Base-by-base conservation (phyloP, 2,329 filamentous ascomycete genomes). In the Ophiocordyceps camponoti-saundersi region DNA sequence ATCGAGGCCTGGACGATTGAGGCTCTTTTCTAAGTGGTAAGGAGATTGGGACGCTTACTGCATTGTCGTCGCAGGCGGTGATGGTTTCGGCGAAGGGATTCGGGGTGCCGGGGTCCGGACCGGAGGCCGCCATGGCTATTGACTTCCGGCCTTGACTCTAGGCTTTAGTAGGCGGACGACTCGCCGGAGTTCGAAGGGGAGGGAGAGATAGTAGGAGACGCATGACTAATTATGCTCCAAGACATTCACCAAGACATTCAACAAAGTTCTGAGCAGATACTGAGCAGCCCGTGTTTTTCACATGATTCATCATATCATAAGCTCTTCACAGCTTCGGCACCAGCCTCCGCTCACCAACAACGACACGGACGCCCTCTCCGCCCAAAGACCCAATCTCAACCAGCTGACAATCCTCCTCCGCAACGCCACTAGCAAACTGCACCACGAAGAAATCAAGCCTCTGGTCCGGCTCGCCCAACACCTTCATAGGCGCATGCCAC, bases 401-500 rank as follows among this genome's bases (percentile, higher is more conserved):
- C 64, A 95, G 80, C 68, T 98, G 87, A 57, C 87, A 95, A 64
- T 98, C 92, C 65, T 96, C 90, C 1, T 73, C 66, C 0, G 66
- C 75, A 13, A 92, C 81, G 2, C 85, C 88, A 62, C 93, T 96
- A 32, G 80, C 80, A 66, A 85, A 92, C 67, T 96, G 90, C 53
- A 85, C 76, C 2, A 96, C 90, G 6, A 94, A 76, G 62, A 95
- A 96, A 59, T 92, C 86, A 44, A 95, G 69, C 20, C 79, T 71
- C 23, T 67, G 65, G 2, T 65, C 70, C 2, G 56, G 48, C 2
- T 59, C 52, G 0, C 89, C 89, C 44, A 96, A 64, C 16, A 86
- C 88, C 15, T 88, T 84, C 90, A 98, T 96, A 0, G 92, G 92
- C 50, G 90, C 88, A 68, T 98, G 92, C 77, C 90, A 98, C 47